These are phyloP conservation scores for Farysia itapuensis DNA, from an alignment of 1,284 basidiomycete genomes.

Conservation along the genomic window DNA sequence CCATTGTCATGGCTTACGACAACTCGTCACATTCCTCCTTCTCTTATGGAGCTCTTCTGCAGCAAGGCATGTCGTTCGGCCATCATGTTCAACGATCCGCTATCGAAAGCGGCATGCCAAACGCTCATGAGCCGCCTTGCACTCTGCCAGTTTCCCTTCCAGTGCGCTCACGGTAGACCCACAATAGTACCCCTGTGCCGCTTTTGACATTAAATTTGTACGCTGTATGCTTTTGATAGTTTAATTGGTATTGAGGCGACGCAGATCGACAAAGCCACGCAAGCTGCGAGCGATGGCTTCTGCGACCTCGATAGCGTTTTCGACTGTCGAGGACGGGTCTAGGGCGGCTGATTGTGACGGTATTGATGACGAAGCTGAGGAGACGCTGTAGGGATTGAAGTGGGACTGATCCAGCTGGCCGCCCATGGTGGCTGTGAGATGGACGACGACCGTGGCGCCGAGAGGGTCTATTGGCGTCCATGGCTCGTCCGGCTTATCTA, in stretches of 20 bases:
- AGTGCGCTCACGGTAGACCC: conserved; percentile 80
- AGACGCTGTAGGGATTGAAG: conserved; percentile 21
- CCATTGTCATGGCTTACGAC: neutral
- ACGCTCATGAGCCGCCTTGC: conserved; percentile 71
- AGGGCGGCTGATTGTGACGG: conserved; percentile 5
- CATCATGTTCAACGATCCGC: conserved; percentile 80
- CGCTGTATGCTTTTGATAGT: neutral
- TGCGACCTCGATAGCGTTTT: conserved; percentile 18
- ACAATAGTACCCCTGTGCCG: conserved; percentile 21
- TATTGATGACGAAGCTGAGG: too few relatives aligned
- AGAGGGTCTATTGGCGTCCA: conserved; percentile 25
- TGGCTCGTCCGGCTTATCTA: conserved; percentile 13
- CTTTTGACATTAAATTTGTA: neutral
- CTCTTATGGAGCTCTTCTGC: conserved; percentile 14
- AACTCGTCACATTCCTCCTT: conserved; percentile 1
- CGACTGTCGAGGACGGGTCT: conserved; percentile 20
- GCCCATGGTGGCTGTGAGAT: conserved; percentile 12
- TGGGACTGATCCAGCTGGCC: conserved; percentile 22
- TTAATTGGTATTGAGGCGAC: conserved; percentile 7
- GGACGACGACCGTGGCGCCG: conserved; percentile 21
- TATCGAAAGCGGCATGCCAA: conserved; percentile 71
- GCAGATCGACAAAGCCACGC: conserved; percentile 23
- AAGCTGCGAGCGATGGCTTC: conserved; percentile 14
- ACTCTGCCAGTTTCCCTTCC: conserved; percentile 78
- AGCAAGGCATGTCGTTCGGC: conserved; percentile 24